Conservation (phyloP, 441 rosid species). For the Adansonia rubrostipa region DNA sequence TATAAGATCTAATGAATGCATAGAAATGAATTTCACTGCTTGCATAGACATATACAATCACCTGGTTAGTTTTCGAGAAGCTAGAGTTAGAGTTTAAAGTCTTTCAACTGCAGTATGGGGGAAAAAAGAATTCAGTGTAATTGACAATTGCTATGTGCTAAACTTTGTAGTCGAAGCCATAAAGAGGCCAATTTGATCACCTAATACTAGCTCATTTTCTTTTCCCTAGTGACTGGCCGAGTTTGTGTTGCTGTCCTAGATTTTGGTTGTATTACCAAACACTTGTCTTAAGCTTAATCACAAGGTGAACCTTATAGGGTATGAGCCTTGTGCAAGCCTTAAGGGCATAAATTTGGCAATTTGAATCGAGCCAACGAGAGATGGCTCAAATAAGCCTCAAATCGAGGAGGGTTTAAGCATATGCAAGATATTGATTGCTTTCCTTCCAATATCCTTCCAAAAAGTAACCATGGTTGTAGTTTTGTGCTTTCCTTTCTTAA, state of each 20-base stretch:
- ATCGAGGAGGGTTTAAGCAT: neutral
- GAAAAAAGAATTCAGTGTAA: neutral
- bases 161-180: neutral
- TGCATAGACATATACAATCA: neutral
- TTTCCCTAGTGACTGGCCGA: neutral
- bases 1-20: neutral
- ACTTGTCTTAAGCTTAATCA: neutral
- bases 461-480: neutral
- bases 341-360: neutral
- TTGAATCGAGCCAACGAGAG: neutral
- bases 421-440: neutral
- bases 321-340: slow-evolving; percentile 12
- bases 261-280: neutral
- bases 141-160: neutral
- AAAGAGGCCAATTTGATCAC: neutral
- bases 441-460: slow-evolving; percentile 1
- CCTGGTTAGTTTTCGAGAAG: neutral
- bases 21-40: neutral
- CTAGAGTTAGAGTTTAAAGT: neutral
- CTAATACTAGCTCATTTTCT: neutral
- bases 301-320: neutral
- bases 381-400: neutral
- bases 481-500: neutral
- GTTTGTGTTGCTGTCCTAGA: neutral
- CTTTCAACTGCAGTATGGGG: neutral